Evolutionary conservation across 169 alveolate species (phyloP).

Genomic region (Eimeria acervulina): DNA sequence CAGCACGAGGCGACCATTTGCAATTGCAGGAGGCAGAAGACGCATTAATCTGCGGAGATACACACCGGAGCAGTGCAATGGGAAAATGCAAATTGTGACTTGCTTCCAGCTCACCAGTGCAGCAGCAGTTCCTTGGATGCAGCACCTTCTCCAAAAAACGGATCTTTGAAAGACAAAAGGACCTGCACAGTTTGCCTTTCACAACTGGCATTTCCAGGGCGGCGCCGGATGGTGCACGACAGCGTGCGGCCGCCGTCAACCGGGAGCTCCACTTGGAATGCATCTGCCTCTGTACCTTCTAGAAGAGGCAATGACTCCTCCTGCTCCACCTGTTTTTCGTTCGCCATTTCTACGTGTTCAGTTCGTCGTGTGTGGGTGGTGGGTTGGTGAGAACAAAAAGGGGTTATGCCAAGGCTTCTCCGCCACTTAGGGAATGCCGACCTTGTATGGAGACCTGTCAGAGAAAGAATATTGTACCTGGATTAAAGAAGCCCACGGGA

Average conservation of each 20-base stretch:
- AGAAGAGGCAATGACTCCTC: not conserved
- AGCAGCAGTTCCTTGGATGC: slow-evolving; percentile 40
- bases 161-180: slow-evolving; percentile 70
- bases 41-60: not conserved
- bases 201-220: not conserved
- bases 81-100: not conserved
- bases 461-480: not conserved
- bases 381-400: not conserved
- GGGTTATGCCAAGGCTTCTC: slow-evolving; percentile 36
- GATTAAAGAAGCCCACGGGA: not conserved
- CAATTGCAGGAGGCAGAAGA: too few relatives aligned
- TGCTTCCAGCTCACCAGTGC: slow-evolving; percentile 69
- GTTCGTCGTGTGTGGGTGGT: not conserved
- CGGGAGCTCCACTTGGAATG: slow-evolving; percentile 42
- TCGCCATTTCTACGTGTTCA: slow-evolving; percentile 47
- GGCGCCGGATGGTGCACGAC: slow-evolving; percentile 71
- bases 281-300: slow-evolving; percentile 66
- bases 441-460: not conserved
- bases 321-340: not conserved
- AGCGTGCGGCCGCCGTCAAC: slow-evolving; percentile 80
- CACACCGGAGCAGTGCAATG: not conserved
- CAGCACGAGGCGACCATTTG: not conserved
- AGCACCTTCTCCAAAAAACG: slow-evolving; percentile 57
- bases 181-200: slow-evolving; percentile 48
- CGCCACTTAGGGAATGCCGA: not conserved